These are phyloP conservation scores for Cicer arietinum DNA, from an alignment of 306 rosid species.

Conservation along the genomic window DNA sequence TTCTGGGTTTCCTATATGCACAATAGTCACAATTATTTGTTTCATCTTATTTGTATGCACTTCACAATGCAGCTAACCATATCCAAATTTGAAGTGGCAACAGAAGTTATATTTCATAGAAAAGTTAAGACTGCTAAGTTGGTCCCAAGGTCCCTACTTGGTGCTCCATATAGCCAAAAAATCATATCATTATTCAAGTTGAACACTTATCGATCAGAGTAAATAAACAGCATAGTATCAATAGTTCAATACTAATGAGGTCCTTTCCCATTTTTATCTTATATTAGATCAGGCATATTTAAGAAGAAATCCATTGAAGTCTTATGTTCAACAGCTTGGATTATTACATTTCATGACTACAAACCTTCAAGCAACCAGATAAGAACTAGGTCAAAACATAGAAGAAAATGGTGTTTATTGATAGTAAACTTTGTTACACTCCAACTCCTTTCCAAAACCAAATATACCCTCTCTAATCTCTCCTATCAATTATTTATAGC, in stretches of 20 bases:
- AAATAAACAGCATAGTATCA: slow-evolving; percentile 5
- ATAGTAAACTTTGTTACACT: background rate
- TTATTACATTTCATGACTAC: slow-evolving; percentile 4
- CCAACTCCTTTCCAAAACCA: background rate
- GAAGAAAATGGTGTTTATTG: slow-evolving; percentile 3
- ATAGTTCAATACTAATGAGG: slow-evolving; percentile 7
- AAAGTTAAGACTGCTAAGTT: slow-evolving; percentile 21
- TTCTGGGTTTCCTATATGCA: slow-evolving; percentile 29
- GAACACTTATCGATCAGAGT: background rate
- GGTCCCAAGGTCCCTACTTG: slow-evolving; percentile 5
- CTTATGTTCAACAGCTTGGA: slow-evolving; percentile 4
- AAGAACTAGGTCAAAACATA: background rate
- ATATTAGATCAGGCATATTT: slow-evolving; percentile 24
- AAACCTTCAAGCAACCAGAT: slow-evolving; percentile 22
- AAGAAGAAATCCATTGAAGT: slow-evolving; percentile 19
- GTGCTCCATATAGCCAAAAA: slow-evolving; percentile 8
- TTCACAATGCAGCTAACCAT: slow-evolving; percentile 7
- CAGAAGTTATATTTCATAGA: slow-evolving; percentile 16
- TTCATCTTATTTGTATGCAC: slow-evolving; percentile 32
- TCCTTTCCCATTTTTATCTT: slow-evolving; percentile 17
- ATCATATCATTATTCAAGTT: slow-evolving; percentile 34
- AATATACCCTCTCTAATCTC: background rate
- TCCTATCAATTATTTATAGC: background rate
- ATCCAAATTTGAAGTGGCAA: slow-evolving; percentile 22
- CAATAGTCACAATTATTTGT: background rate